Conservation (phyloP, 305 asterid species). For the Rubia balearica region DNA sequence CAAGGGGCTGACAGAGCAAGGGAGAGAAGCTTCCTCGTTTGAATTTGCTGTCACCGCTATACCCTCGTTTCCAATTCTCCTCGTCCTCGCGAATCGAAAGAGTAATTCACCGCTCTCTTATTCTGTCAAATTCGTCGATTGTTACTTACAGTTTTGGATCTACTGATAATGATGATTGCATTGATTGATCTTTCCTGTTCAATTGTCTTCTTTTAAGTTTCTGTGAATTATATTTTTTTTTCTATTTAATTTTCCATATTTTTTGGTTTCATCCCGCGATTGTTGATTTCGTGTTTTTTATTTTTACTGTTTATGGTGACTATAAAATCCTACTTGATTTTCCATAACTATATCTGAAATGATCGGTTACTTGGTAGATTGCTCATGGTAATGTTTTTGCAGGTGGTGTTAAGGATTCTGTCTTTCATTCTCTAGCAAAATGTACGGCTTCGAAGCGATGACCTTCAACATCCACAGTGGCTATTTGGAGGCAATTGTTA, state of each 20-base stretch:
- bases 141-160: neutral
- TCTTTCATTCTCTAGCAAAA: slow-evolving; percentile 4
- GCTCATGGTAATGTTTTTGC: slow-evolving; percentile 7
- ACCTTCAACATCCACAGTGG: slow-evolving; percentile 87
- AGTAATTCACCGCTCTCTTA: neutral
- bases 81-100: neutral
- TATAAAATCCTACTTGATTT: neutral
- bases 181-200: neutral
- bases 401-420: neutral
- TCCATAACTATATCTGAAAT: neutral
- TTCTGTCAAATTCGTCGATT: neutral
- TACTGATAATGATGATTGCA: neutral
- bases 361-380: neutral
- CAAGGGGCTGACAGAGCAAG: neutral
- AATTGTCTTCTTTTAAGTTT: neutral
- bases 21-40: neutral
- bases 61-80: neutral
- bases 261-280: neutral
- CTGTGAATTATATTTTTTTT: neutral
- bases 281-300: neutral
- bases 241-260: neutral
- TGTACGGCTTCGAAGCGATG: slow-evolving; percentile 91
- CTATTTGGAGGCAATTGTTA: slow-evolving; percentile 88
- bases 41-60: too few species aligned
- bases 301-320: neutral